A percentile compares a stretch with the other conserved stretches of the same genome.
Evolutionary conservation across 2,329 filamentous ascomycete species (phyloP).

Genomic region (Ceratocystis papillata): DNA sequence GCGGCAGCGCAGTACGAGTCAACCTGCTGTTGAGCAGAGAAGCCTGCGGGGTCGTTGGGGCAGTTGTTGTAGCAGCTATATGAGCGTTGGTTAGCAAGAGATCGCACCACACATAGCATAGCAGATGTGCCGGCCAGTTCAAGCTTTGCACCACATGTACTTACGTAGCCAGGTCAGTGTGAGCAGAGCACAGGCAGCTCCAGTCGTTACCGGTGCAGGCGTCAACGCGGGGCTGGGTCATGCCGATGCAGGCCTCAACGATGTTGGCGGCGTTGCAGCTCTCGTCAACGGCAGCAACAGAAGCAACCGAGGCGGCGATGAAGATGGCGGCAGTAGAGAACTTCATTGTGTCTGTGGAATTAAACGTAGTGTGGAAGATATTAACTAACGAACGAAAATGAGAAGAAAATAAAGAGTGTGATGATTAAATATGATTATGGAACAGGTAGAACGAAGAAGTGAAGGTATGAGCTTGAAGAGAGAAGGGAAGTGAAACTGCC

Average conservation of each 20-base stretch:
- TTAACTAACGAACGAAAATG: background rate
- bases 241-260: constrained; percentile 36
- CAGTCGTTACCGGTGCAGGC: constrained; percentile 36
- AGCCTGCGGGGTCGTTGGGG: constrained; percentile 38
- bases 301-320: constrained; percentile 31
- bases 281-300: constrained; percentile 29
- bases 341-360: constrained; percentile 35
- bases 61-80: constrained; percentile 48
- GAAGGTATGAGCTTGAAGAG: background rate
- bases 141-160: constrained; percentile 25
- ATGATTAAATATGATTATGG: background rate
- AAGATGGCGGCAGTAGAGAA: constrained; percentile 35
- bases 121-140: no score
- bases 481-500: background rate
- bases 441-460: background rate
- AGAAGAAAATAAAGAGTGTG: background rate
- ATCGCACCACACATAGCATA: no score
- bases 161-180: constrained; percentile 39
- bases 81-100: no score
- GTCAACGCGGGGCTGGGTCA: constrained; percentile 34
- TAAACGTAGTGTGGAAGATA: constrained; percentile 19
- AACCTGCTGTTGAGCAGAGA: constrained; percentile 33
- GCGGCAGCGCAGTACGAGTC: constrained; percentile 39
- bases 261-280: constrained; percentile 40
- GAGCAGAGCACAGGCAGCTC: constrained; percentile 38